These are phyloP conservation scores for Capillidium rhysosporum DNA, from an alignment of 371 early-diverging fungal species.

Conservation along the genomic window DNA sequence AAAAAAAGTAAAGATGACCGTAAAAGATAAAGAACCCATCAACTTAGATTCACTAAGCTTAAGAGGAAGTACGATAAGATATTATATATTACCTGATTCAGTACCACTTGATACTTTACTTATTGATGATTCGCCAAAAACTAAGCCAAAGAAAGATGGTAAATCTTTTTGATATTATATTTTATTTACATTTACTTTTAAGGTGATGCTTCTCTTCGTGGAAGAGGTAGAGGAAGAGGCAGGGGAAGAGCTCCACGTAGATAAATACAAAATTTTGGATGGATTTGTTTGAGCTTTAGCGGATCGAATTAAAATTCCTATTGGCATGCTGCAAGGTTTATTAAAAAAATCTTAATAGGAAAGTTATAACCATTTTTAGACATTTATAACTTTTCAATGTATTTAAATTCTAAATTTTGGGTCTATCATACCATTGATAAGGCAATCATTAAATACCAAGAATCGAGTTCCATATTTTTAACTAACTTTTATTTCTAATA, in stretches of 20 bases:
- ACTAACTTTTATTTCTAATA: no score
- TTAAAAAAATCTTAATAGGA: no score
- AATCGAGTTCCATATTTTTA: no score
- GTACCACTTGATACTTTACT: slow-evolving; percentile 88
- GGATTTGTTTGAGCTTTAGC: background rate
- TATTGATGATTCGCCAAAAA: slow-evolving; percentile 88
- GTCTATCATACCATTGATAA: no score
- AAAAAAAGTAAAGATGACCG: slow-evolving; percentile 95
- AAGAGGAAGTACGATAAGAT: slow-evolving; percentile 89
- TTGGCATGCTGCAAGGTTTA: no score
- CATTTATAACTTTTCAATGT: no score
- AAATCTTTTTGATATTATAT: slow-evolving; percentile 8
- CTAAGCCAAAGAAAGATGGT: slow-evolving; percentile 55
- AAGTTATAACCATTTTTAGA: no score
- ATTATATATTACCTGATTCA: slow-evolving; percentile 86
- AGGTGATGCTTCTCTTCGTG: slow-evolving; percentile 17
- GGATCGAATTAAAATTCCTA: no score
- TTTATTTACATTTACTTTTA: slow-evolving; percentile 10
- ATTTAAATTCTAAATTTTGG: no score
- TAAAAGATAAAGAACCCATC: slow-evolving; percentile 77
- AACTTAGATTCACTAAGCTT: slow-evolving; percentile 77
- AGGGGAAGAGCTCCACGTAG: slow-evolving; percentile 12
- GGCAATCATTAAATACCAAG: no score
- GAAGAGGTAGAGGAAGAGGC: slow-evolving; percentile 18
- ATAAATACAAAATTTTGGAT: background rate